These are phyloP conservation scores for Middelhovenomyces tepae DNA, from an alignment of 805 yeast species.

Conservation along the genomic window DNA sequence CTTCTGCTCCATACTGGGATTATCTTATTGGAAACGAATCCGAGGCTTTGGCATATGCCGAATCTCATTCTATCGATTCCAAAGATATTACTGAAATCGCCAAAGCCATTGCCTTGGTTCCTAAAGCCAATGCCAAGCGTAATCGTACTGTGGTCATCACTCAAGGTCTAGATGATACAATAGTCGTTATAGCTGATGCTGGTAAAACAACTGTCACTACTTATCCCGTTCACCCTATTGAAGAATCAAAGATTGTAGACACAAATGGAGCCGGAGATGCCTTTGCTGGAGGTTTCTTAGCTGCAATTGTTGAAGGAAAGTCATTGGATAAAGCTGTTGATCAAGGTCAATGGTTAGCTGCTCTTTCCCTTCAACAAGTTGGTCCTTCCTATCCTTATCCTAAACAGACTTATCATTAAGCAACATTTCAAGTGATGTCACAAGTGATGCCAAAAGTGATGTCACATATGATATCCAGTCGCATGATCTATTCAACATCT, in stretches of 20 bases:
- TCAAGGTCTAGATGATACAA: slow-evolving; percentile 89
- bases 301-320: slow-evolving; percentile 74
- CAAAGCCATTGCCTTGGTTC: slow-evolving; percentile 65
- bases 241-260: slow-evolving; percentile 61
- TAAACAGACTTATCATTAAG: slow-evolving; percentile 52
- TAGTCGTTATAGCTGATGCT: slow-evolving; percentile 55
- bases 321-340: slow-evolving; percentile 51
- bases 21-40: slow-evolving; percentile 91
- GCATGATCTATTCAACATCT: too few relatives aligned
- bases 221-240: slow-evolving; percentile 67
- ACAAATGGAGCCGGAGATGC: slow-evolving; percentile 99
- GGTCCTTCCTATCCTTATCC: slow-evolving; percentile 93
- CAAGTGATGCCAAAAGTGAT: too few relatives aligned
- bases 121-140: slow-evolving; percentile 59
- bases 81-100: slow-evolving; percentile 71
- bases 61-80: slow-evolving; percentile 60
- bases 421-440: too few relatives aligned
- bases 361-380: slow-evolving; percentile 79
- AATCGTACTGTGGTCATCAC: slow-evolving; percentile 88
- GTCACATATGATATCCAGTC: too few relatives aligned
- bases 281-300: slow-evolving; percentile 92
- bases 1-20: slow-evolving; percentile 79
- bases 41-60: slow-evolving; percentile 92
- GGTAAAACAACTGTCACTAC: slow-evolving; percentile 38
- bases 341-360: slow-evolving; percentile 95